A percentile compares a stretch with the other conserved stretches of the same genome.
These are phyloP conservation scores for Populus euphratica DNA, from an alignment of 345 rosid species.

Conservation along the genomic window DNA sequence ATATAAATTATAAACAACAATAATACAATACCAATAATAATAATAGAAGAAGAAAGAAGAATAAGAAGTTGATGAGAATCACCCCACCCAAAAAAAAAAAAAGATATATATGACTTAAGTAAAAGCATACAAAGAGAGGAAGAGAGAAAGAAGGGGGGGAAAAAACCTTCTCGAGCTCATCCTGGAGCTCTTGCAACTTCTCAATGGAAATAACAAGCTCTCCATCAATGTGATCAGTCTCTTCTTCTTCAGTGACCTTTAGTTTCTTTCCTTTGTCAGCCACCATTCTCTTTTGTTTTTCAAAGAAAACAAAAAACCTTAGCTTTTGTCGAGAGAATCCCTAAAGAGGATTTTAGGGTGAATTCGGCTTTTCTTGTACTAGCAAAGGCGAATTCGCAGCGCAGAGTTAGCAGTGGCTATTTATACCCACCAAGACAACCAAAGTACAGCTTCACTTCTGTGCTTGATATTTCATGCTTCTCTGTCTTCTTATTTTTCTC, in stretches of 20 bases:
- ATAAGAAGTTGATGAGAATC: too few relatives aligned
- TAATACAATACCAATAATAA: too few relatives aligned
- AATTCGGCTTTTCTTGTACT: not conserved
- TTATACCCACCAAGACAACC: too few relatives aligned
- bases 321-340: constrained; percentile 7
- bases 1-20: too few relatives aligned
- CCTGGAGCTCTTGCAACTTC: constrained; percentile 37
- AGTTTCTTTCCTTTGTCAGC: constrained; percentile 35
- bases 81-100: not conserved
- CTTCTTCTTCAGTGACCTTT: constrained; percentile 23
- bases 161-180: constrained; percentile 32
- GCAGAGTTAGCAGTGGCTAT: too few relatives aligned
- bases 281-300: constrained; percentile 7
- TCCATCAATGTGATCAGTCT: constrained; percentile 14
- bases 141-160: not conserved
- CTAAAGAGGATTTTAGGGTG: not conserved
- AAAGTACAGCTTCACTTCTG: too few relatives aligned
- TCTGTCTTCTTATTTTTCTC: too few relatives aligned
- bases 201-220: constrained; percentile 28
- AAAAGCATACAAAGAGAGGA: not conserved
- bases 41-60: too few relatives aligned
- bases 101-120: not conserved
- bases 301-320: not conserved
- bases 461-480: too few relatives aligned
- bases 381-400: too few relatives aligned